A percentile compares a stretch with the other conserved stretches of the same genome.
phyloP scores from a whole-genome alignment of 768 basidiomycete species.

The Naganishia vishniacii region DNA sequence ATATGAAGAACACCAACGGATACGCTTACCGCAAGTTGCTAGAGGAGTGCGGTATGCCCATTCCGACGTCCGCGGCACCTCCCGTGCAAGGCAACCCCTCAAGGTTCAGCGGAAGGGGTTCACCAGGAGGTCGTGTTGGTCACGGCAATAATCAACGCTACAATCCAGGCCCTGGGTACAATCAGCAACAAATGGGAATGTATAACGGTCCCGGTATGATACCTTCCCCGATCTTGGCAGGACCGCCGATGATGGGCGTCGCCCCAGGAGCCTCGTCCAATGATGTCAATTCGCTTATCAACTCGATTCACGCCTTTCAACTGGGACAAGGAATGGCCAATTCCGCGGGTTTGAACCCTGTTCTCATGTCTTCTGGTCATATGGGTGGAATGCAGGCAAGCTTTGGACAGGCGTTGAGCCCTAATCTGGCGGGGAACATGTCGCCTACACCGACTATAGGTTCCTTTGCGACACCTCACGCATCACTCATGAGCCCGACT shows the following conservation, averaged over 20 bases:
- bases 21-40: conserved; percentile 89
- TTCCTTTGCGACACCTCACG: conserved; percentile 37
- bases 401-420: conserved; percentile 37
- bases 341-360: conserved; percentile 33
- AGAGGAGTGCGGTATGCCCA: conserved; percentile 87
- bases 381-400: conserved; percentile 31
- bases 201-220: conserved; percentile 18
- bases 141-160: neutral
- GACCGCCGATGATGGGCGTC: conserved; percentile 3
- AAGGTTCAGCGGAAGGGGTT: neutral
- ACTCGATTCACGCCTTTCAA: conserved; percentile 29
- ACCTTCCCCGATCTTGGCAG: conserved; percentile 5
- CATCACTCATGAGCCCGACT: conserved; percentile 44
- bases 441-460: conserved; percentile 35
- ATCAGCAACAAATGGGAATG: neutral
- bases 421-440: conserved; percentile 20
- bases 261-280: conserved; percentile 3
- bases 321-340: conserved; percentile 27
- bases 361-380: conserved; percentile 30
- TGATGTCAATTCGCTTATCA: conserved; percentile 27
- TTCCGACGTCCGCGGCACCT: conserved; percentile 45
- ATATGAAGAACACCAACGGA: conserved; percentile 86
- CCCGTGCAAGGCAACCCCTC: conserved; percentile 4
- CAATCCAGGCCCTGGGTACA: conserved; percentile 11
- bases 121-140: neutral